Base-by-base conservation (phyloP, 495 filamentous ascomycete genomes). In the Aspergillus bertholletiae region DNA sequence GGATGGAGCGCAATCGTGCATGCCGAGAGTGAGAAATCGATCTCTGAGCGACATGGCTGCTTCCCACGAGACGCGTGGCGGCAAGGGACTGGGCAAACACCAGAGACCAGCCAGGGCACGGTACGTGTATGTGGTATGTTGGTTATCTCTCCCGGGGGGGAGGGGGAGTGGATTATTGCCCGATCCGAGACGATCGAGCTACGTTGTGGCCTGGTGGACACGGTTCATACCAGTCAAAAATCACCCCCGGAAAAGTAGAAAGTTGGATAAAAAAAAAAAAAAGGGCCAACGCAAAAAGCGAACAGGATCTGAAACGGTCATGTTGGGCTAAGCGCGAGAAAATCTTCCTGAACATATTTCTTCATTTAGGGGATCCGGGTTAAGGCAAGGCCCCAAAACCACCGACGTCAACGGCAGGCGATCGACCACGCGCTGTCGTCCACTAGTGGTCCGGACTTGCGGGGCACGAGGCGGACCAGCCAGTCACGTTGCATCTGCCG, bases 331-430 rank as follows among this genome's bases (percentile, higher is more conserved):
- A 43, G n/a, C 27, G 23, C 15, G 37, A 7, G 11, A 37, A 34
- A 35, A 22, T 22, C n/a, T 18, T 39, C 28, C 32, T n/a, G n/a
- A n/a, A n/a, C n/a, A n/a, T n/a, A n/a, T n/a, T n/a, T n/a, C n/a
- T n/a, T n/a, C 17, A 37, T 23, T 37, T 37, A 49, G 26, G 47
- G 30, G 28, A 49, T 27, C 46, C 30, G 34, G 37, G 18, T 21
- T 12, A 43, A 21, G 9, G 39, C 20, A 5, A 21, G 22, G 18
- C 18, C 18, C 34, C 15, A 40, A 49, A 32, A 32, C 47, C 47
- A 50, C 47, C 47, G 47, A 50, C 47, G 47, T 50, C 47, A 52
- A 52, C 37, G 22, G 37, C n/a, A 43, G 39, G 22, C 21, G 44
- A 46, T 46, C 44, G 44, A 18, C 39, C 39, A 43, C 22, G 39